These are phyloP conservation scores for Diospyros lotus DNA, from an alignment of 148 eudicot species.

Conservation along the genomic window DNA sequence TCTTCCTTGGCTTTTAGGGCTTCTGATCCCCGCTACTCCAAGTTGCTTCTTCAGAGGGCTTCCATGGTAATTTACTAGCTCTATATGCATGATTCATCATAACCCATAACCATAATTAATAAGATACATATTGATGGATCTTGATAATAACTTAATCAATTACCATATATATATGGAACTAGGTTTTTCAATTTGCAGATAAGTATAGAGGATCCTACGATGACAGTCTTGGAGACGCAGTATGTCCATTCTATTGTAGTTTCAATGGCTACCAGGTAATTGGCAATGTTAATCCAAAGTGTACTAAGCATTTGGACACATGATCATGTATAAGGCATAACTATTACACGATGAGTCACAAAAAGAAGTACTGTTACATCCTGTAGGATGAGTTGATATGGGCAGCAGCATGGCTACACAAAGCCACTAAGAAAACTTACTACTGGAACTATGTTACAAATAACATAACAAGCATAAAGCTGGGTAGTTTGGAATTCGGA, in stretches of 20 bases:
- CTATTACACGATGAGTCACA: background rate
- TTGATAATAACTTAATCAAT: no score
- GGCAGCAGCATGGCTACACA: slow-evolving; percentile 74
- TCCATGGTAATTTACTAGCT: slow-evolving; percentile 17
- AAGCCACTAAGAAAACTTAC: slow-evolving; percentile 35
- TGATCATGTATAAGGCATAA: no score
- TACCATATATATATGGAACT: background rate
- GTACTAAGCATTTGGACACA: no score
- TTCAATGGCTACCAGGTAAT: slow-evolving; percentile 34
- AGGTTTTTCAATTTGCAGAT: slow-evolving; percentile 69
- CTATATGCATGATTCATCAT: background rate
- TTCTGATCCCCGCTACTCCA: slow-evolving; percentile 31
- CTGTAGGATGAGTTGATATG: slow-evolving; percentile 64
- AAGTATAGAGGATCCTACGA: slow-evolving; percentile 54
- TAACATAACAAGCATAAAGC: slow-evolving; percentile 26
- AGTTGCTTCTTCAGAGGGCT: slow-evolving; percentile 43
- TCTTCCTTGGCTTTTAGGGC: slow-evolving; percentile 43
- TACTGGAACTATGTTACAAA: slow-evolving; percentile 39
- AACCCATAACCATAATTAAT: no score
- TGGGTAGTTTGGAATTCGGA: slow-evolving; percentile 42
- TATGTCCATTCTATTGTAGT: slow-evolving; percentile 39
- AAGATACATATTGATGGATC: no score
- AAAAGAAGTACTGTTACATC: background rate
- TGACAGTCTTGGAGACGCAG: slow-evolving; percentile 45
- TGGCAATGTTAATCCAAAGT: no score